Evolutionary conservation across 177 flowering plant species (phyloP).

Genomic region (Tripterygium wilfordii): DNA sequence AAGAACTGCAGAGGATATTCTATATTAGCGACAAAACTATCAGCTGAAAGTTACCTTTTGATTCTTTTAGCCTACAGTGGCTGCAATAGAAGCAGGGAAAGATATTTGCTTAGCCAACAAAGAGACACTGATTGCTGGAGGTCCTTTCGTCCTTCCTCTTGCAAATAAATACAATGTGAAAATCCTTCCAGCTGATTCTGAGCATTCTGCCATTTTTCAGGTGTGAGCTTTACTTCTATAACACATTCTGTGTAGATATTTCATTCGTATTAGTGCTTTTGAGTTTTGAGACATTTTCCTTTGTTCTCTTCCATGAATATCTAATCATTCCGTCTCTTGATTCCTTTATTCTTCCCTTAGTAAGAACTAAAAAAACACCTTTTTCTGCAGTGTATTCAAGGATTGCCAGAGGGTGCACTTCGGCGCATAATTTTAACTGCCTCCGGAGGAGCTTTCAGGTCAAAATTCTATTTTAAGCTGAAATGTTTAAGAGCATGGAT

Average conservation of each 20-base stretch:
- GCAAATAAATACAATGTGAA: conserved; percentile 89
- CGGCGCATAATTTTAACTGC: conserved; percentile 89
- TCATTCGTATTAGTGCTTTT: background rate
- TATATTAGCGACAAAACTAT: no score
- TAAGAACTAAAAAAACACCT: background rate
- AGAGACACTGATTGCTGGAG: conserved; percentile 96
- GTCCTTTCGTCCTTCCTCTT: conserved; percentile 97
- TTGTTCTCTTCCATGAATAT: background rate
- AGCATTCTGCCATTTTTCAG: conserved; percentile 99
- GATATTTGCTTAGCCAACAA: conserved; percentile 96
- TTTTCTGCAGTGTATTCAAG: conserved; percentile 84
- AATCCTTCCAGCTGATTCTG: conserved; percentile 99
- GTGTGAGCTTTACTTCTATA: conserved; percentile 20
- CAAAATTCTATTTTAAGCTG: conserved; percentile 3
- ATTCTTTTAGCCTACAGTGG: conserved; percentile 80
- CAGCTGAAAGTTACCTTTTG: background rate
- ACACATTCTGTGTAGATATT: background rate
- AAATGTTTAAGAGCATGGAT: background rate
- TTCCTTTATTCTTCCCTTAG: background rate
- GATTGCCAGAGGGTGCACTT: conserved; percentile 90
- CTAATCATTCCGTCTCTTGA: no score
- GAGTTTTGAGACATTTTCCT: background rate
- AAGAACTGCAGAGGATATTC: no score
- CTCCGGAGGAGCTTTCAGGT: conserved; percentile 99
- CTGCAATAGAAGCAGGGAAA: conserved; percentile 97